These are phyloP conservation scores for Diplocarpon rosae DNA, from an alignment of 2,329 filamentous ascomycete species.

Conservation along the genomic window DNA sequence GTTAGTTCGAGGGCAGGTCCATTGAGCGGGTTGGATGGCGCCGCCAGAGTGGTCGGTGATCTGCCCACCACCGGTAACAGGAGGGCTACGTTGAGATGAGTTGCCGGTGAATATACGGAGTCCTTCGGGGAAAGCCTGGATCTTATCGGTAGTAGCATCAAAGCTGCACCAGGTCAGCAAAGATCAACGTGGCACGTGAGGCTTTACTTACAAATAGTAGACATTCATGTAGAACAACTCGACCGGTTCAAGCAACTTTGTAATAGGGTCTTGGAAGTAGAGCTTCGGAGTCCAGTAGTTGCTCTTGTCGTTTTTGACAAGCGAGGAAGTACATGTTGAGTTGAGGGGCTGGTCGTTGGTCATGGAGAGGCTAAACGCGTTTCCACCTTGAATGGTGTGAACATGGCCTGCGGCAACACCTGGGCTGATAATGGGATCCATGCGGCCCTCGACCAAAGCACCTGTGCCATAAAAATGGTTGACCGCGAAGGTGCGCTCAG, in stretches of 20 bases:
- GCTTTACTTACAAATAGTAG: conserved; percentile 57
- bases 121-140: conserved; percentile 63
- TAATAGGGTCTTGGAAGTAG: conserved; percentile 59
- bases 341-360: conserved; percentile 46
- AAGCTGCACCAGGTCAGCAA: conserved; percentile 35
- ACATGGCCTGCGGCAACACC: conserved; percentile 52
- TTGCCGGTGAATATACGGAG: conserved; percentile 78
- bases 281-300: conserved; percentile 75
- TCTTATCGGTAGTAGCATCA: conserved; percentile 49
- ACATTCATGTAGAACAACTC: conserved; percentile 60
- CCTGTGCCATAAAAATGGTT: conserved; percentile 58
- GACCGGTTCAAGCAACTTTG: conserved; percentile 47
- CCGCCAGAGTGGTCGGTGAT: conserved; percentile 43
- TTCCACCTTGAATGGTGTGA: conserved; percentile 65
- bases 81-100: conserved; percentile 50
- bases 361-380: conserved; percentile 38
- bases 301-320: conserved; percentile 72
- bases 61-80: conserved; percentile 37
- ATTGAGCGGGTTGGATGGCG: conserved; percentile 43
- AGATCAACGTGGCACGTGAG: not conserved
- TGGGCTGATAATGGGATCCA: conserved; percentile 66
- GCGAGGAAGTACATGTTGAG: conserved; percentile 71
- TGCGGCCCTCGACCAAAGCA: conserved; percentile 49
- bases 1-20: conserved; percentile 46
- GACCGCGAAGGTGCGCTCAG: conserved; percentile 49